These are phyloP conservation scores for Starmerella bombicola DNA, from an alignment of 805 yeast species.

Conservation along the genomic window DNA sequence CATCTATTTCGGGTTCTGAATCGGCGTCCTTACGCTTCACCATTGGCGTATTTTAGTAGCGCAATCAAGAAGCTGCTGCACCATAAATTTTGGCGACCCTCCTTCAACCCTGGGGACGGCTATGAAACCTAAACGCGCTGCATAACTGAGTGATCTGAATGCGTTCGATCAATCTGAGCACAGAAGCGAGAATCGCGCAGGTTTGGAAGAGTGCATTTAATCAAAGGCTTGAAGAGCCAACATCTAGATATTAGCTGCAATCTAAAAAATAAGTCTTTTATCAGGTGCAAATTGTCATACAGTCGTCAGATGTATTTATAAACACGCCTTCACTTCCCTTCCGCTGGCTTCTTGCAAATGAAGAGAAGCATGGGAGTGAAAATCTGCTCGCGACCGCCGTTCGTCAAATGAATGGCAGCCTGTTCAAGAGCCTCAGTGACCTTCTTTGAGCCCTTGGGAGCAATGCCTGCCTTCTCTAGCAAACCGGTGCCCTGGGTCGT, in stretches of 20 bases:
- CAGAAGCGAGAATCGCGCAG: too few species aligned
- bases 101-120: too few species aligned
- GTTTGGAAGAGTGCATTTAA: too few species aligned
- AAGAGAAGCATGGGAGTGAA: constrained; percentile 98
- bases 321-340: background rate
- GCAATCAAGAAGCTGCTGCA: too few species aligned
- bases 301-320: background rate
- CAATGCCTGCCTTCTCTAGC: constrained; percentile 75
- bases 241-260: background rate
- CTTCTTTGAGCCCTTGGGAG: constrained; percentile 83
- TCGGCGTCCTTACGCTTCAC: constrained; percentile 17
- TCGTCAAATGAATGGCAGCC: constrained; percentile 90
- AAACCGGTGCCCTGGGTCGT: constrained; percentile 69
- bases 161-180: too few species aligned
- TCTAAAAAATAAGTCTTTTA: background rate
- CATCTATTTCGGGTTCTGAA: constrained; percentile 26
- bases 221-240: too few species aligned
- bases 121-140: too few species aligned
- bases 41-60: constrained; percentile 11
- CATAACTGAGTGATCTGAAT: too few species aligned
- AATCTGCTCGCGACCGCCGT: constrained; percentile 77
- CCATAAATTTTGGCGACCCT: too few species aligned
- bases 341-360: constrained; percentile 67
- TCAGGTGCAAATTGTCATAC: background rate
- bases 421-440: constrained; percentile 90